phyloP scores from a whole-genome alignment of 192 early-diverging fungal genomes.

The Thamnidium elegans region DNA sequence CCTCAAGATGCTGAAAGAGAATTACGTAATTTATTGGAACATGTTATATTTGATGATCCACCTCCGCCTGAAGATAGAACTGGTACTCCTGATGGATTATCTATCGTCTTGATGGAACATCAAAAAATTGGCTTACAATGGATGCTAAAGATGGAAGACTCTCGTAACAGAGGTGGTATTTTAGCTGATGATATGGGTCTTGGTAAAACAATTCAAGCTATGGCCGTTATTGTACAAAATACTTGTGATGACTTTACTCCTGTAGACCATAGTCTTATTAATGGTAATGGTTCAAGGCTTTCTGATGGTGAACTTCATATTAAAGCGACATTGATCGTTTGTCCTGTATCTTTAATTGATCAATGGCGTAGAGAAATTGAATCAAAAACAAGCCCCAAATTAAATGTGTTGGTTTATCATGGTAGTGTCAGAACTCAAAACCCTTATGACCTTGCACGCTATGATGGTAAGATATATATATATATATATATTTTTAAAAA shows the following conservation, averaged over 20 bases:
- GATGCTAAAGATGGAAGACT: conserved; percentile 54
- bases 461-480: conserved; percentile 44
- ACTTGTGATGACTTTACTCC: conserved; percentile 29
- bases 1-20: conserved; percentile 8
- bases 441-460: conserved; percentile 37
- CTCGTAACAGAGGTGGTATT: conserved; percentile 51
- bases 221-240: conserved; percentile 57
- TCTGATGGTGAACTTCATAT: conserved; percentile 27
- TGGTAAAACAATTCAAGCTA: conserved; percentile 74
- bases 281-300: too few relatives aligned
- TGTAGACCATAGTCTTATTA: neutral
- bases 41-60: conserved; percentile 30
- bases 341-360: conserved; percentile 63
- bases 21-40: conserved; percentile 36
- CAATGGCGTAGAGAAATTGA: conserved; percentile 74
- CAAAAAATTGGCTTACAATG: conserved; percentile 60
- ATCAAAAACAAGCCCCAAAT: conserved; percentile 47
- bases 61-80: conserved; percentile 38
- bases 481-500: neutral
- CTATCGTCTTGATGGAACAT: conserved; percentile 47
- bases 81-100: conserved; percentile 49
- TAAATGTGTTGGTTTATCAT: conserved; percentile 67
- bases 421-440: conserved; percentile 40
- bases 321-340: conserved; percentile 65
- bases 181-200: conserved; percentile 71